Base-by-base conservation (phyloP, 805 yeast genomes). In the Candida montana region DNA sequence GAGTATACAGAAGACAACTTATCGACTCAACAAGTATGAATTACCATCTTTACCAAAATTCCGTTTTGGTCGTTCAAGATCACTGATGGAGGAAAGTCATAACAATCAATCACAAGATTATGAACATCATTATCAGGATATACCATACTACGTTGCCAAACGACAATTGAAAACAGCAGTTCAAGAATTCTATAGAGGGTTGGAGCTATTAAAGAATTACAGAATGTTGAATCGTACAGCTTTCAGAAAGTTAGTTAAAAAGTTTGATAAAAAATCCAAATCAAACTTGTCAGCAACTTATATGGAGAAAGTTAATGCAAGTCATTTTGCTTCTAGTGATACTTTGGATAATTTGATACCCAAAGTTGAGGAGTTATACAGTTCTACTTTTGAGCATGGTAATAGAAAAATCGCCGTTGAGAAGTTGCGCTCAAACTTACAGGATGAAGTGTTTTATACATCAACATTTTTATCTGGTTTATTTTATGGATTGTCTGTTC, bases 231-330 rank as follows among this genome's bases (percentile, higher is more conserved):
- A 93, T 62, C 71, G 89, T 24, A 89, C 95, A 0, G 99, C 95
- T 0, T 79, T 90, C 54, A 74, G 96, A 39, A 93, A 93, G 55
- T 80, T 93, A 54, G 71, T 88, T 44, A 93, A 93, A 57, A 93
- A 93, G 60, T 90, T 78, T 58, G 99, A 93, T 62, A 93, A 93
- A 55, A 71, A 81, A 5, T 71, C 81, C 2, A 57, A 66, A 11
- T 65, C 75, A 9, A 51, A 65, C 1, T 50, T 72, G 4, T 66
- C 77, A 11, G 59, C 64, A 1, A 47, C 58, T 3, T 87, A 78
- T 55, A 71, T 81, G 78, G 69, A 68, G 17, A 75, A 74, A 40
- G 72, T 85, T 7, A 79, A 80, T 46, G 50, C 57, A 3, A 60
- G 79, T n/a, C 71, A 78, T 51, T 81, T 84, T 56, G 71, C 74